Base-by-base conservation (phyloP, 2,329 filamentous ascomycete genomes). In the Aphanocladium album region DNA sequence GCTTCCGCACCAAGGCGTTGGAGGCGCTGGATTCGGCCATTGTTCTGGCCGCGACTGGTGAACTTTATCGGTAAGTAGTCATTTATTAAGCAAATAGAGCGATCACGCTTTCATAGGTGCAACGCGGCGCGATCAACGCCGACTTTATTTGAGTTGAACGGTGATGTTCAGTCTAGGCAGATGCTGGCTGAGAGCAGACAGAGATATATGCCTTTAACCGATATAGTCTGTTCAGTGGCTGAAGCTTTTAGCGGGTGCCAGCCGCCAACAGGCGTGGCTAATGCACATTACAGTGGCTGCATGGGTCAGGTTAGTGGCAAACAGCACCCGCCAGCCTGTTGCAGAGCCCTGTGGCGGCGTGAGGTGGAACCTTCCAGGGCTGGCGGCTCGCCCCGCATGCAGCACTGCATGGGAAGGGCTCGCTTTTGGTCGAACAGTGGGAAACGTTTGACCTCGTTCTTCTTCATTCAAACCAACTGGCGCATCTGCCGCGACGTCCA, bases 1-100 rank as follows among this genome's bases (percentile, higher is more conserved):
- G 81, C 76, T 91, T 92, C 60, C 83, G 83, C 58, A 86, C 78
- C 62, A 95, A 81, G 62, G 88, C 83, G 55, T 74, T 82, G 6
- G 86, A 85, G 17, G 72, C 63, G 4, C 66, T 63, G 45, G 64
- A 47, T 1, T 62, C 39, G 25, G 55, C 56, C 60, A 62, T 62
- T 41, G n/a, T 41, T 50, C 19, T 23, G 33, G 14, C 16, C 5
- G n/a, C 3, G 33, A n/a, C 25, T 35, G 9, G 14, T 7, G 9
- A 16, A 19, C 5, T n/a, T 43, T 50, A 50, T 47, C 35, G n/a
- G 27, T 21, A 39, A 27, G n/a, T 11, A 5, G 3, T 3, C 43
- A 39, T 17, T 9, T 1, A 12, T 17, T 25, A 43, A 23, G 25
- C 30, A 12, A 19, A 17, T 39, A 49, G n/a, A n/a, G n/a, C n/a